These are phyloP conservation scores for Colletotrichum spinosum DNA, from an alignment of 2,329 filamentous ascomycete genomes.

Conservation along the genomic window DNA sequence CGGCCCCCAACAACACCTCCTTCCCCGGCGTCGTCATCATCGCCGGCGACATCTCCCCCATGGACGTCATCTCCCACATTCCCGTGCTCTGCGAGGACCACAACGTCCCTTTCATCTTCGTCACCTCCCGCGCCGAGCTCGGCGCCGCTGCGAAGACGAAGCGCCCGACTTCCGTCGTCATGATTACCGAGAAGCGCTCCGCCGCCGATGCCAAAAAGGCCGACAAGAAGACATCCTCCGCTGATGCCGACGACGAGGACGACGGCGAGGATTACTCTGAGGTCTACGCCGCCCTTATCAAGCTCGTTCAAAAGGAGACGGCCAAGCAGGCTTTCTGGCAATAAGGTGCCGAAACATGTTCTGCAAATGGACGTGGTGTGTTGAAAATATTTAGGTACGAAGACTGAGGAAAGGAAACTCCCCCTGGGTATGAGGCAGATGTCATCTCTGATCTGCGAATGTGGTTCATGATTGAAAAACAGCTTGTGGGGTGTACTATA, in stretches of 20 bases:
- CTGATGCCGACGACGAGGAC: conserved; percentile 57
- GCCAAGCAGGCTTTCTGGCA: conserved; percentile 66
- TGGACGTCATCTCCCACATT: conserved; percentile 98
- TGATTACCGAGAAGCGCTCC: conserved; percentile 75
- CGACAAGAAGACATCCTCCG: conserved; percentile 57
- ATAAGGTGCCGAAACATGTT: conserved; percentile 40
- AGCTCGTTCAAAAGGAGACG: conserved; percentile 75
- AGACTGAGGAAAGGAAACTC: background rate
- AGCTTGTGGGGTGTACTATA: conserved; percentile 38
- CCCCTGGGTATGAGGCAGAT: no score
- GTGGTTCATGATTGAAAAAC: conserved; percentile 23
- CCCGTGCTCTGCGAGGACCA: conserved; percentile 98
- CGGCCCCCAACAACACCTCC: conserved; percentile 71
- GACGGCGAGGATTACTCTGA: conserved; percentile 72
- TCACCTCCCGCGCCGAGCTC: conserved; percentile 91
- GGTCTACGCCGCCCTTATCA: conserved; percentile 73
- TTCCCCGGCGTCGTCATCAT: conserved; percentile 87
- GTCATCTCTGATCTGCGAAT: no score
- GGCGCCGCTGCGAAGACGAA: conserved; percentile 95
- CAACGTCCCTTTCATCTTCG: conserved; percentile 96
- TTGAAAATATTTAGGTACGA: conserved; percentile 9
- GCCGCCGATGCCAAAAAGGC: conserved; percentile 59
- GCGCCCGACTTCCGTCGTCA: conserved; percentile 95
- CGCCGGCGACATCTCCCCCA: conserved; percentile 96
- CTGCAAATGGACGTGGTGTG: background rate